Evolutionary conservation across 2,329 filamentous ascomycete genomes (phyloP).

Genomic region (Blastomyces emzantsi): DNA sequence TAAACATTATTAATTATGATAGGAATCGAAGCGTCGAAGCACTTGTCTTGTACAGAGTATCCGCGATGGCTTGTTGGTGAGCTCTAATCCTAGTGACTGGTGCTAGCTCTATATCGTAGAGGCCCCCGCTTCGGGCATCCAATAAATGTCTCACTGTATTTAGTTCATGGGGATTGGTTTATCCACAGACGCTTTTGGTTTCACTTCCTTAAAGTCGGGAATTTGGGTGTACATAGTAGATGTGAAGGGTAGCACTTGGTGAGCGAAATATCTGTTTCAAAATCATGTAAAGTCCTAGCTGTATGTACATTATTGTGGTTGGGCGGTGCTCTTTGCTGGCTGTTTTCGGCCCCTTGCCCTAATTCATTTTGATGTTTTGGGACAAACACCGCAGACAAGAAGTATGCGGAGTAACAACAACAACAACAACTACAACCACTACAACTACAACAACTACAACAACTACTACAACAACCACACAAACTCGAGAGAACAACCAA

Average conservation of each 20-base stretch:
- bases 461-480: too few species aligned
- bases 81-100: too few species aligned
- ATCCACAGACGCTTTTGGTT: not conserved
- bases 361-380: conserved; percentile 1
- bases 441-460: too few species aligned
- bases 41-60: too few species aligned
- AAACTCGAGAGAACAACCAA: not conserved
- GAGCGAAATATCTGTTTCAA: not conserved
- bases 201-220: not conserved
- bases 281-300: too few species aligned
- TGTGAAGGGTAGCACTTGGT: not conserved
- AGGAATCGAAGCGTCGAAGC: too few species aligned
- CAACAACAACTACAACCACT: not conserved
- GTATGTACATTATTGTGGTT: too few species aligned
- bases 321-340: not conserved
- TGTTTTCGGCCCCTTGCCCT: conserved; percentile 1
- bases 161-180: not conserved
- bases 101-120: too few species aligned
- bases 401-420: not conserved
- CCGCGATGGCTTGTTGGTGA: too few species aligned
- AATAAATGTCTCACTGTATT: not conserved
- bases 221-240: not conserved
- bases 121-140: too few species aligned
- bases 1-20: too few species aligned
- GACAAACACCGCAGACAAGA: not conserved